Evolutionary conservation across 2,329 filamentous ascomycete genomes (phyloP).

Genomic region (Xylariaceae sp.): DNA sequence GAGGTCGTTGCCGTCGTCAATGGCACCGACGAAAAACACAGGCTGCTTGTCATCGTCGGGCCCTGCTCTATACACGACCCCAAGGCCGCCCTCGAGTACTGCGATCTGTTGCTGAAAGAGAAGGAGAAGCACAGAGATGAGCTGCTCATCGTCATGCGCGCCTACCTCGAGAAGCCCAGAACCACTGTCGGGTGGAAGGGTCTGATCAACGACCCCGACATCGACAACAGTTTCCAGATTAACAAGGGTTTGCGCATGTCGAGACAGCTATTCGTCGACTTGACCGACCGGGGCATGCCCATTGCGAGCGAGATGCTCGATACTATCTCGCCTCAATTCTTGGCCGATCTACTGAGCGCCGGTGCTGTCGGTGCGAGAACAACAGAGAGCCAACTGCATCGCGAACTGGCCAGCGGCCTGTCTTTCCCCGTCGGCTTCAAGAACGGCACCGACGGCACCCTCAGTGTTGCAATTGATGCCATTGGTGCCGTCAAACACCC

Average conservation of each 20-base stretch:
- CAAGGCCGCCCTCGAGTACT: slow-evolving; percentile 85
- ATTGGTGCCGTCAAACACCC: slow-evolving; percentile 89
- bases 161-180: slow-evolving; percentile 96
- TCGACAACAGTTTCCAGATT: slow-evolving; percentile 98
- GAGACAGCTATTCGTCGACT: slow-evolving; percentile 86
- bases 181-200: slow-evolving; percentile 99
- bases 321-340: slow-evolving; percentile 95
- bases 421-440: slow-evolving; percentile 99
- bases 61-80: slow-evolving; percentile 98
- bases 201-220: slow-evolving; percentile 96
- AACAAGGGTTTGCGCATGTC: slow-evolving; percentile 91
- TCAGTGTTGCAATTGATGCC: slow-evolving; percentile 89
- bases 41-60: slow-evolving; percentile 73
- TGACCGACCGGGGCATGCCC: slow-evolving; percentile 90
- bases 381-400: slow-evolving; percentile 92
- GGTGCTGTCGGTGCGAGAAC: slow-evolving; percentile 95
- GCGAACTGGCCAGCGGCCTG: slow-evolving; percentile 87
- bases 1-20: slow-evolving; percentile 68
- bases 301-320: slow-evolving; percentile 97
- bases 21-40: slow-evolving; percentile 57
- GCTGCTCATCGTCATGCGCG: slow-evolving; percentile 92
- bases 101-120: slow-evolving; percentile 72
- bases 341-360: slow-evolving; percentile 85
- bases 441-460: slow-evolving; percentile 91
- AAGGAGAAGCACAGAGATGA: slow-evolving; percentile 88